These are phyloP conservation scores for Azolla pinnata DNA, from an alignment of 75 land plant species.

Conservation along the genomic window DNA sequence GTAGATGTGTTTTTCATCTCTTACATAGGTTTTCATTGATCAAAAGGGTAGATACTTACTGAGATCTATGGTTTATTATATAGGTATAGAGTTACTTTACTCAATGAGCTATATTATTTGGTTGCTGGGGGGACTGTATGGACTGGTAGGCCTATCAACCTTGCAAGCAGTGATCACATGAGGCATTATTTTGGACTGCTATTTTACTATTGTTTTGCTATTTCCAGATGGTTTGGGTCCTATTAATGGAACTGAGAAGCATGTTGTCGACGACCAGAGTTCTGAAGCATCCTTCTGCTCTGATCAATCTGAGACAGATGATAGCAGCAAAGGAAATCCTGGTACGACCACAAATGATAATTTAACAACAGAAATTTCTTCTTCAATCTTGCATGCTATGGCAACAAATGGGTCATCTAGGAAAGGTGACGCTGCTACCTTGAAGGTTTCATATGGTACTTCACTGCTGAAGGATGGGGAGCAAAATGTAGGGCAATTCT, in stretches of 20 bases:
- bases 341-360: background rate
- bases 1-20: constrained; percentile 27
- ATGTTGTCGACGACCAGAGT: constrained; percentile 1
- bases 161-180: no score
- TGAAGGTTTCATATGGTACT: constrained; percentile 46
- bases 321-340: background rate
- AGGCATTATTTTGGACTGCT: no score
- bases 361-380: background rate
- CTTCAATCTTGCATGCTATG: background rate
- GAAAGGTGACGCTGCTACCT: constrained; percentile 11
- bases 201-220: background rate
- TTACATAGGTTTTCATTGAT: no score
- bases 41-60: no score
- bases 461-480: constrained; percentile 56
- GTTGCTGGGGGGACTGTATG: constrained; percentile 81
- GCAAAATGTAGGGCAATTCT: constrained; percentile 78
- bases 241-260: background rate
- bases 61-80: no score
- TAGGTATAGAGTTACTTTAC: constrained; percentile 75
- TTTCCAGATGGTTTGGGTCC: constrained; percentile 8
- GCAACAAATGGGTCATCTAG: background rate
- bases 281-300: constrained; percentile 5
- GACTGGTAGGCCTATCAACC: constrained; percentile 50
- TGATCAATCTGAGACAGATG: constrained; percentile 6
- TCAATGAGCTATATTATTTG: constrained; percentile 79